Conservation (phyloP, 176 grass and related monocot species). For the Elaeis guineensis region DNA sequence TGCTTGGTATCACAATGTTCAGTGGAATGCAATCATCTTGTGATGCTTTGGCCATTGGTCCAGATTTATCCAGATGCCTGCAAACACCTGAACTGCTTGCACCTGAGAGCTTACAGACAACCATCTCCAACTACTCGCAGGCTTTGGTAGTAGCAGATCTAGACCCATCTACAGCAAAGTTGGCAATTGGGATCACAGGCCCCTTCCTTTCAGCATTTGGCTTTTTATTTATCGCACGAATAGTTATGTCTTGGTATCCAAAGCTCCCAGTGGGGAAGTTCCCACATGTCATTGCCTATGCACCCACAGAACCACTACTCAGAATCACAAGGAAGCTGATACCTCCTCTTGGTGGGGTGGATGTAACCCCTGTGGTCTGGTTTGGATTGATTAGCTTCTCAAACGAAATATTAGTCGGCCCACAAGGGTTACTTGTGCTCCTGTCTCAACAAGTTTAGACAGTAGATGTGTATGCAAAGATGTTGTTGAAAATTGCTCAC, state of each 20-base stretch:
- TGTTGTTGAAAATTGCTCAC: too few species aligned
- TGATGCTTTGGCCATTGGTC: neutral
- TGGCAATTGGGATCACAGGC: slow-evolving; percentile 38
- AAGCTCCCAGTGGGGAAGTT: slow-evolving; percentile 64
- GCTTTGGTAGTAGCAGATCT: slow-evolving; percentile 34
- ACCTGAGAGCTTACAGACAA: neutral
- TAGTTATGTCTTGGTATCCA: slow-evolving; percentile 98
- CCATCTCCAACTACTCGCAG: neutral
- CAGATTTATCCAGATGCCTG: neutral
- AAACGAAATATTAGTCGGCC: slow-evolving; percentile 79
- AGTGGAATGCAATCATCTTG: neutral
- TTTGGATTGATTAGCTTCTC: slow-evolving; percentile 91
- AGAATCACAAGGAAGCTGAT: slow-evolving; percentile 53
- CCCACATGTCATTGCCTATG: slow-evolving; percentile 82
- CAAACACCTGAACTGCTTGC: neutral
- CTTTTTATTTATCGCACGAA: slow-evolving; percentile 71
- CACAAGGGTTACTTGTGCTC: slow-evolving; percentile 74
- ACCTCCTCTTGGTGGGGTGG: slow-evolving; percentile 79
- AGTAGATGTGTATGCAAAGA: neutral
- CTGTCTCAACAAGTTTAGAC: slow-evolving; percentile 57
- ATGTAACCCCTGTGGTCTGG: slow-evolving; percentile 96
- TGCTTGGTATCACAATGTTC: neutral
- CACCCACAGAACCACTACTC: slow-evolving; percentile 77
- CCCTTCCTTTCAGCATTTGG: slow-evolving; percentile 68
- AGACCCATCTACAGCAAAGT: slow-evolving; percentile 55